Conservation (phyloP, 352 stramenopile genomes). For the Pythium periplocum region DNA sequence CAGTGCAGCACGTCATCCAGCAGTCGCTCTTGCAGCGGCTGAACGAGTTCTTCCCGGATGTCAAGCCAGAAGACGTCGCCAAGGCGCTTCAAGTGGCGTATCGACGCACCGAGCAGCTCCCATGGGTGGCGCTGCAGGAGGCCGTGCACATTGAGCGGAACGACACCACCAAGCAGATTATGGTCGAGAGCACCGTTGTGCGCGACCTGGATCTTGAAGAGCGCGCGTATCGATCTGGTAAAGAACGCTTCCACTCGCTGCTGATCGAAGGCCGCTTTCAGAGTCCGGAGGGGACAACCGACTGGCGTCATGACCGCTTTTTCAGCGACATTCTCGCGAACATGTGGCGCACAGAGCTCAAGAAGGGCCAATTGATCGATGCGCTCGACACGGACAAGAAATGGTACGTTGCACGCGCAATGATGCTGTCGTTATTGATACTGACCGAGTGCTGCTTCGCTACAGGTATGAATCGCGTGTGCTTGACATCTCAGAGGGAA, state of each 20-base stretch:
- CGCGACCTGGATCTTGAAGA: conserved; percentile 47
- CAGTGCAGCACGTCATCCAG: conserved; percentile 46
- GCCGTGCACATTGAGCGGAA: conserved; percentile 12
- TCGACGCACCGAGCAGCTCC: conserved; percentile 24
- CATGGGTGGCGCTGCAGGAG: conserved; percentile 39
- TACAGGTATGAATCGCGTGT: conserved; percentile 46
- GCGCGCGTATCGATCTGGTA: conserved; percentile 48
- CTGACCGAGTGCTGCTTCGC: conserved; percentile 18
- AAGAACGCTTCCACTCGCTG: conserved; percentile 56
- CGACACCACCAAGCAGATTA: not conserved
- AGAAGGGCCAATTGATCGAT: conserved; percentile 57
- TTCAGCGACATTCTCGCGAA: conserved; percentile 58
- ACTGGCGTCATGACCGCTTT: conserved; percentile 55
- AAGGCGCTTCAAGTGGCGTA: conserved; percentile 46
- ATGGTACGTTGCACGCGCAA: conserved; percentile 29
- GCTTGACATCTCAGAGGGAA: conserved; percentile 13
- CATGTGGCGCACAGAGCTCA: conserved; percentile 54
- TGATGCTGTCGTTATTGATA: not conserved
- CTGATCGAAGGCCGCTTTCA: conserved; percentile 48
- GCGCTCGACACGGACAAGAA: conserved; percentile 72
- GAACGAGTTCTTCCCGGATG: conserved; percentile 32
- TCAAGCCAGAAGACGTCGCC: conserved; percentile 23
- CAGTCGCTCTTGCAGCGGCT: conserved; percentile 22
- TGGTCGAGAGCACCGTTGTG: conserved; percentile 14
- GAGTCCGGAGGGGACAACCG: conserved; percentile 8